These are phyloP conservation scores for Orbilia brochopaga DNA, from an alignment of 2,329 filamentous ascomycete genomes.

Conservation along the genomic window DNA sequence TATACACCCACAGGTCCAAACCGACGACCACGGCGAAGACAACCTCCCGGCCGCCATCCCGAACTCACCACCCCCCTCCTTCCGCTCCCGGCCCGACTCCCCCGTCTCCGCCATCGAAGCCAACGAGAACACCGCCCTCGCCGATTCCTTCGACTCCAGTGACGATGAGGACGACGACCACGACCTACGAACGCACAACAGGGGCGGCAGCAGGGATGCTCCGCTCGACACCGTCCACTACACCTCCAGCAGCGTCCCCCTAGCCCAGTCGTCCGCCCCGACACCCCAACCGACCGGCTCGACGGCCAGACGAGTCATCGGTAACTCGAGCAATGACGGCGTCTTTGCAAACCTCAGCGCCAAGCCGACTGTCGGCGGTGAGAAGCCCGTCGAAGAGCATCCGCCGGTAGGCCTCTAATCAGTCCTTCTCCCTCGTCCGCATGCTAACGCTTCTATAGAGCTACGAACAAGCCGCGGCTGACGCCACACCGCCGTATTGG, in stretches of 20 bases:
- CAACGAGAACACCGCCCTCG: conserved; percentile 71
- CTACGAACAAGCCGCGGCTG: conserved; percentile 96
- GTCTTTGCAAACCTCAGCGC: conserved; percentile 95
- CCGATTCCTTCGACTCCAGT: conserved; percentile 88
- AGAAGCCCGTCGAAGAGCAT: conserved; percentile 81
- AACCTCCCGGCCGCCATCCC: conserved; percentile 60
- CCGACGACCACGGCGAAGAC: conserved; percentile 65
- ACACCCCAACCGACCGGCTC: conserved; percentile 55
- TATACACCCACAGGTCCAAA: no score
- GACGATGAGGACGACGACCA: conserved; percentile 72
- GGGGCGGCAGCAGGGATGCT: conserved; percentile 70
- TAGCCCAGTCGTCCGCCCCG: conserved; percentile 50
- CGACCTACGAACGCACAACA: conserved; percentile 84
- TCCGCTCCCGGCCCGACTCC: conserved; percentile 82
- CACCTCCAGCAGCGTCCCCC: conserved; percentile 48
- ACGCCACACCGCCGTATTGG: conserved; percentile 97
- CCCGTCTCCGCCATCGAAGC: conserved; percentile 60
- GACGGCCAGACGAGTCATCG: conserved; percentile 69
- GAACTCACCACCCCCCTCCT: conserved; percentile 77
- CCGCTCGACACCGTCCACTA: conserved; percentile 51
- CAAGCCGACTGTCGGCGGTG: conserved; percentile 76
- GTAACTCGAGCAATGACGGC: conserved; percentile 82
- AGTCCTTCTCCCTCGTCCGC: neutral
- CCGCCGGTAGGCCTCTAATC: conserved; percentile 83
- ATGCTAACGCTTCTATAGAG: conserved; percentile 65